Conservation (phyloP, 768 basidiomycete species). For the Multifurca ochricompacta region DNA sequence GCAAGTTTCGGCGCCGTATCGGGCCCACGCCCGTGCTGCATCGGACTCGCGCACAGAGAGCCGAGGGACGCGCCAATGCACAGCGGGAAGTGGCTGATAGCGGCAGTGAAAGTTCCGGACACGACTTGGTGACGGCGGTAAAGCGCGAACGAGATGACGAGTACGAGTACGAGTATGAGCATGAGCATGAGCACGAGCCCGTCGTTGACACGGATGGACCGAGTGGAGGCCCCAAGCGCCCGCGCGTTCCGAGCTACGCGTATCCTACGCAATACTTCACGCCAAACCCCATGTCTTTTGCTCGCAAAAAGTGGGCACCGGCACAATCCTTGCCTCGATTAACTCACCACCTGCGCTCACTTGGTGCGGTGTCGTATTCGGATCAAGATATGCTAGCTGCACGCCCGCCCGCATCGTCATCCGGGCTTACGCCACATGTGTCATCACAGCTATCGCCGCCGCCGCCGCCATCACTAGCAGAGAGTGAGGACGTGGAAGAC, state of each 20-base stretch:
- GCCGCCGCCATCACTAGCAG: not conserved
- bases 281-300: conserved; percentile 30
- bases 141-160: conserved; percentile 16
- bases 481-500: not conserved
- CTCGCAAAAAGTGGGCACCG: conserved; percentile 29
- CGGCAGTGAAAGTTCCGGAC: not conserved
- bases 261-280: conserved; percentile 21
- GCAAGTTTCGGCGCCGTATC: conserved; percentile 30
- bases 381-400: not conserved
- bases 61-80: conserved; percentile 20
- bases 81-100: conserved; percentile 10
- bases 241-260: conserved; percentile 3
- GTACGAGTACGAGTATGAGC: conserved; percentile 8
- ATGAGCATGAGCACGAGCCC: conserved; percentile 11
- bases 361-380: not conserved
- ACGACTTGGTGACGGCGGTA: not conserved
- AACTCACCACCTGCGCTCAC: conserved; percentile 11
- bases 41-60: conserved; percentile 19
- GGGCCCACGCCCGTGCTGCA: not conserved
- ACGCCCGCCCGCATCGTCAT: not conserved
- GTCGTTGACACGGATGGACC: not conserved
- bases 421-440: not conserved
- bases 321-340: conserved; percentile 12
- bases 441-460: not conserved
- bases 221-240: not conserved